Percentiles rank a stretch among this genome's conserved stretches.
phyloP scores from a whole-genome alignment of 495 filamentous ascomycete species.

The Aspergillus baeticus region DNA sequence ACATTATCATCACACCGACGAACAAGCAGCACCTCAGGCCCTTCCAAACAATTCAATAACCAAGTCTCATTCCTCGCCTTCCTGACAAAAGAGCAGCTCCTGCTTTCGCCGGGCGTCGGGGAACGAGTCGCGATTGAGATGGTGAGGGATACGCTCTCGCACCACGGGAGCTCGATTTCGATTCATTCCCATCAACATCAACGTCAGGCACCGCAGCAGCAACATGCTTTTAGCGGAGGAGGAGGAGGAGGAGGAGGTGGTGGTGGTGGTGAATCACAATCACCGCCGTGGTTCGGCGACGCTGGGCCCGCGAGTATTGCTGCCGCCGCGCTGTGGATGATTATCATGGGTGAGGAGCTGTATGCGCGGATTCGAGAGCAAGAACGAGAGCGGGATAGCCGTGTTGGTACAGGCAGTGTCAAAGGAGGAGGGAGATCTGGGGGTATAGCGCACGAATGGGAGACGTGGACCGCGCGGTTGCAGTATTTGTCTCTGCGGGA shows the following conservation, averaged over 20 bases:
- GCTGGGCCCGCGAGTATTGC: not conserved
- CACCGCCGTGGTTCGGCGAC: not conserved
- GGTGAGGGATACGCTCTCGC: constrained; percentile 6
- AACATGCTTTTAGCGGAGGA: not conserved
- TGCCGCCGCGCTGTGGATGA: constrained; percentile 15
- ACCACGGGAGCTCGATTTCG: not conserved
- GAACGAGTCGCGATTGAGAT: constrained; percentile 11
- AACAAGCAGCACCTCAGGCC: not conserved
- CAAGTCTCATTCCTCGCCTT: constrained; percentile 12
- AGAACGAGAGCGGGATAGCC: not conserved
- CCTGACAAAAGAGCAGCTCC: constrained; percentile 9
- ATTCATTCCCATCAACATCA: no score
- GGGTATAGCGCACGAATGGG: constrained; percentile 11
- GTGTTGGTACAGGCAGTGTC: not conserved
- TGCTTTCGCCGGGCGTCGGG: not conserved
- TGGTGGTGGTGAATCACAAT: no score
- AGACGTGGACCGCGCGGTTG: constrained; percentile 16
- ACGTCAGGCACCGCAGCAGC: not conserved
- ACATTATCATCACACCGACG: not conserved
- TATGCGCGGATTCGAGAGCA: constrained; percentile 1
- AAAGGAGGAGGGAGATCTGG: not conserved
- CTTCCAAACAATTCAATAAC: constrained; percentile 5
- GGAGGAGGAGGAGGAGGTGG: not conserved
- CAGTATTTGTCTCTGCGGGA: constrained; percentile 17
- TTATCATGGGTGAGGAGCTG: constrained; percentile 29